Evolutionary conservation across 139 green algal genomes (phyloP).

Genomic region (Tetraselmis striata): DNA sequence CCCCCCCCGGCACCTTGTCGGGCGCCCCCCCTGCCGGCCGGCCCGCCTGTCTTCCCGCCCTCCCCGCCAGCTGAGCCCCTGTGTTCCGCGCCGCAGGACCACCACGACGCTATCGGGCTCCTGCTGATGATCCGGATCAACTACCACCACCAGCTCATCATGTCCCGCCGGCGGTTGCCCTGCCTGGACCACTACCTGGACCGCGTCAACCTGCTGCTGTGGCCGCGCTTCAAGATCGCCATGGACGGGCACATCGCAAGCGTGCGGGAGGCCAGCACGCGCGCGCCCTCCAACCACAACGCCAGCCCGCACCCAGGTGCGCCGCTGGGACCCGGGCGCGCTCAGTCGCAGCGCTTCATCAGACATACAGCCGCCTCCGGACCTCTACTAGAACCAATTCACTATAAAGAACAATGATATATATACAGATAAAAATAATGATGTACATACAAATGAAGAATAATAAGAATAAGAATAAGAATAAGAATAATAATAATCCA

Average conservation of each 20-base stretch:
- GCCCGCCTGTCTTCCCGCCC: no score
- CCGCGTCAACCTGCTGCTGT: conserved; percentile 83
- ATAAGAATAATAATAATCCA: no score
- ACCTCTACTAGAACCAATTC: no score
- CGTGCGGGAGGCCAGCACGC: conserved; percentile 8
- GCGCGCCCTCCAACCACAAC: neutral
- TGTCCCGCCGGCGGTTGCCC: conserved; percentile 65
- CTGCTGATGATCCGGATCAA: conserved; percentile 95
- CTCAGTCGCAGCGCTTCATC: neutral
- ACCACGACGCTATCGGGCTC: conserved; percentile 73
- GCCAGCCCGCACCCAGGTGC: neutral
- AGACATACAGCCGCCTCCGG: neutral
- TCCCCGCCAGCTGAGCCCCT: conserved; percentile 4
- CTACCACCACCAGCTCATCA: conserved; percentile 70
- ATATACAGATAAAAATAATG: no score
- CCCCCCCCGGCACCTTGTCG: no score
- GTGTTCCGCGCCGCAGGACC: conserved; percentile 45
- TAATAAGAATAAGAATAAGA: no score
- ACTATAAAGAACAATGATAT: no score
- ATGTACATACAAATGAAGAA: no score
- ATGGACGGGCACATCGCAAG: conserved; percentile 33
- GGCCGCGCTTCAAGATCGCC: conserved; percentile 85
- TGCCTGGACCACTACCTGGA: conserved; percentile 91
- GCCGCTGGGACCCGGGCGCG: no score
- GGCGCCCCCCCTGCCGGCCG: no score